Base-by-base conservation (phyloP, 768 basidiomycete genomes). In the Termitomyces sp. region DNA sequence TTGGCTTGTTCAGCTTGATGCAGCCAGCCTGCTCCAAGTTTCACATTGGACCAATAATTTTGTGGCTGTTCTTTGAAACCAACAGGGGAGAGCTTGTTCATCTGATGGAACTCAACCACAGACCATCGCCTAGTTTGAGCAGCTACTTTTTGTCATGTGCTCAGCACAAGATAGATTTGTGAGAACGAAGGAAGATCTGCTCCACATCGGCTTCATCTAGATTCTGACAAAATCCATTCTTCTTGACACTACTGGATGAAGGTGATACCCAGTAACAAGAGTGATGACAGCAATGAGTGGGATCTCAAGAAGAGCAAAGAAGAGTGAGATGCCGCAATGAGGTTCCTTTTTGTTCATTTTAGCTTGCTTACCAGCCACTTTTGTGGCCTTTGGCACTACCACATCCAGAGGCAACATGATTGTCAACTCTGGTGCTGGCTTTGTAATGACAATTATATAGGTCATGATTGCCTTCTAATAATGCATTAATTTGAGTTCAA, bases 31-130 rank as follows among this genome's bases (percentile, higher is more conserved):
- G 52, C 9, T 66, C 71, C 39, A 76, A 81, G 55, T 84, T 81
- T 72, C 83, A 87, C 54, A 79, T 93, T 48, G 92, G 92, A 4
- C 89, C 89, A 7, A 94, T 94, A 67, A 84, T 94, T 53, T 92
- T 91, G 3, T 94, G 92, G 92, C 89, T 92, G 1, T 94, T 94
- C 80, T 94, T 94, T 70, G 92, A 92, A 50, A 89, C 90, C 5
- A 86, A 88, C 64, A 82, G 92, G 45, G 92, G 92, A 36, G 87
- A 90, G 60, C 80, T 91, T 22, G 65, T 73, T 2, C 88, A 89
- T 65, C 87, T 86, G 3, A 74, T 78, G 24, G 90, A 92, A 65
- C 79, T 94, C 40, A 79, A 91, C 66, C 86, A 92, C n/a, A 91
- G 92, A 2, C 92, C 92, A 0, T 94, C 90, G 89, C 60, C 79